These are phyloP conservation scores for Dioscorea cayenensis DNA, from an alignment of 116 monocot species.

Conservation along the genomic window DNA sequence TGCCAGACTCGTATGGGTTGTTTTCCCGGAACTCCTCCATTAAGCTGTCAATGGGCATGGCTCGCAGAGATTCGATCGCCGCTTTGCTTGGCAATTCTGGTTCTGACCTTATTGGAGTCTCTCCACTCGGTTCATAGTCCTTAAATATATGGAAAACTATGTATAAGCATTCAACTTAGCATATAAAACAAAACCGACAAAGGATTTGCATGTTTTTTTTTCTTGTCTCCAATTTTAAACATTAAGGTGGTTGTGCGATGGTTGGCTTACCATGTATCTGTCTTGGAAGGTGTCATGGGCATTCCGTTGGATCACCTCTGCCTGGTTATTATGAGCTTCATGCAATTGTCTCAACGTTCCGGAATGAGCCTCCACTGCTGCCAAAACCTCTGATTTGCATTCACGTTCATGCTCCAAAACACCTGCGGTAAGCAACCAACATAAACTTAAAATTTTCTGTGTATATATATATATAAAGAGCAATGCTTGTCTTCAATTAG, in stretches of 20 bases:
- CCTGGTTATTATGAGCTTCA: conserved; percentile 32
- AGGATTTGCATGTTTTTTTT: neutral
- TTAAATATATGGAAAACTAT: neutral
- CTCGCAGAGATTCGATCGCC: conserved; percentile 66
- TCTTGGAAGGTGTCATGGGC: conserved; percentile 41
- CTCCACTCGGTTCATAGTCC: conserved; percentile 74
- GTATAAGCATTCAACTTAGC: neutral
- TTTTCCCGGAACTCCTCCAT: conserved; percentile 80
- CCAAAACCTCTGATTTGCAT: conserved; percentile 24
- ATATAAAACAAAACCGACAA: neutral
- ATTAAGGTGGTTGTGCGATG: neutral
- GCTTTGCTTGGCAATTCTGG: conserved; percentile 68
- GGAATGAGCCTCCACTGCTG: conserved; percentile 31
- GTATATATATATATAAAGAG: neutral
- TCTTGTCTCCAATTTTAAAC: no score
- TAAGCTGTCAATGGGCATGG: conserved; percentile 68
- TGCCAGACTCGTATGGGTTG: conserved; percentile 58
- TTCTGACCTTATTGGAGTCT: conserved; percentile 65
- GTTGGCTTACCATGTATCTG: conserved; percentile 41
- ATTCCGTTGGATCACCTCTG: conserved; percentile 28
- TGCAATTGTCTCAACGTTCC: conserved; percentile 27
- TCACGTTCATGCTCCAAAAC: conserved; percentile 30
- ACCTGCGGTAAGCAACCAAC: conserved; percentile 18
- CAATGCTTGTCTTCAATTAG: neutral
- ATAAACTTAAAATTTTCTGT: no score